These are phyloP conservation scores for Lactifluus subvellereus DNA, from an alignment of 768 basidiomycete genomes.

Conservation along the genomic window DNA sequence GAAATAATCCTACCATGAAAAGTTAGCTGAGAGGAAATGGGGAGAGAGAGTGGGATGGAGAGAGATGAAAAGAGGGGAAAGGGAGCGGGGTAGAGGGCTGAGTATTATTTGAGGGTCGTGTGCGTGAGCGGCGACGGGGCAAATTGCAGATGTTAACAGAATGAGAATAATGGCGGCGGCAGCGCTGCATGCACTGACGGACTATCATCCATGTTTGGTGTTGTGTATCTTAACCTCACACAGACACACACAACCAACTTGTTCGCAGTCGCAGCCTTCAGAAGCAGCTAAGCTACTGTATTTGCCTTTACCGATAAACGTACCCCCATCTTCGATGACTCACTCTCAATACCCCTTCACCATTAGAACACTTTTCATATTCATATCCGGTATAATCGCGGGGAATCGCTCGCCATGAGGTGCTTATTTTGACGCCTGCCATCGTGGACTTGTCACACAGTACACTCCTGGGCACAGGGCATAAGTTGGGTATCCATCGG, in stretches of 20 bases:
- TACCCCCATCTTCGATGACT: not conserved
- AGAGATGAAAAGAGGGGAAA: not conserved
- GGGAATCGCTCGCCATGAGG: not conserved
- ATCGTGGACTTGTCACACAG: not conserved
- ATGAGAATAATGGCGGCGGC: not conserved
- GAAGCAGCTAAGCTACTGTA: not conserved
- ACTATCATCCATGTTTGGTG: constrained; percentile 13
- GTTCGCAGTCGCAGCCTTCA: too few relatives aligned
- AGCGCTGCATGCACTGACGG: not conserved
- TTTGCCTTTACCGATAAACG: not conserved
- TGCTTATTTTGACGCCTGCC: not conserved
- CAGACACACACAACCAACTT: too few relatives aligned
- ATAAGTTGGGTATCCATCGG: not conserved
- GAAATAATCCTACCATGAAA: constrained; percentile 7
- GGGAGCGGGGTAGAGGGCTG: constrained; percentile 15
- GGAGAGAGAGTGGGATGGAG: not conserved
- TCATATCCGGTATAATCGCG: not conserved
- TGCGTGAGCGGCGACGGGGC: constrained; percentile 12
- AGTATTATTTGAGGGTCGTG: constrained; percentile 7
- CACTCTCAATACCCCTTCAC: not conserved
- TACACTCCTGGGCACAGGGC: constrained; percentile 6
- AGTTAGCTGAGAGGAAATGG: not conserved
- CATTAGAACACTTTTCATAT: not conserved
- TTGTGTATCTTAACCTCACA: constrained; percentile 1
- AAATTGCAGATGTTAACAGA: not conserved